These are phyloP conservation scores for Poa annua DNA, from an alignment of 176 grass and related monocot genomes.

Conservation along the genomic window DNA sequence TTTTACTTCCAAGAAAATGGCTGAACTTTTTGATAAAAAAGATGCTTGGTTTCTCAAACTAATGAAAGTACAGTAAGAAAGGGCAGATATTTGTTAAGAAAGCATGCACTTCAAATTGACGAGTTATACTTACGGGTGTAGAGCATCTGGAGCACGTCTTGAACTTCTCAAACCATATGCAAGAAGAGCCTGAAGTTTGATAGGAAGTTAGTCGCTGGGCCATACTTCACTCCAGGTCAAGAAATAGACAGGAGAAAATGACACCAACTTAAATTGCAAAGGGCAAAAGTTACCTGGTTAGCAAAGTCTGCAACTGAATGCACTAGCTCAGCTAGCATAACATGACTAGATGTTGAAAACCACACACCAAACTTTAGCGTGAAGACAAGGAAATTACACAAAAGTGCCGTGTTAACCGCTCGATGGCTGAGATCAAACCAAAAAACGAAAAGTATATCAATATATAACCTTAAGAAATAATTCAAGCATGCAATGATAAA, in stretches of 20 bases:
- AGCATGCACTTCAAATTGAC: slow-evolving; percentile 24
- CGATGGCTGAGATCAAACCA: slow-evolving; percentile 70
- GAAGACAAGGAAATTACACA: slow-evolving; percentile 99
- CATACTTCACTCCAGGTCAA: slow-evolving; percentile 8
- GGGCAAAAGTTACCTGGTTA: slow-evolving; percentile 67
- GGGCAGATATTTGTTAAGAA: slow-evolving; percentile 6
- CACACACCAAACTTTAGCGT: slow-evolving; percentile 95
- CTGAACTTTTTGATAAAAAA: background rate
- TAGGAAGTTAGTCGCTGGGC: slow-evolving; percentile 2
- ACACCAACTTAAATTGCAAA: slow-evolving; percentile 30
- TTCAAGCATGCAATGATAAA: slow-evolving; percentile 36
- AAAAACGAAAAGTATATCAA: slow-evolving; percentile 22
- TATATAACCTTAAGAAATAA: slow-evolving; percentile 20
- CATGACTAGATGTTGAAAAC: slow-evolving; percentile 97
- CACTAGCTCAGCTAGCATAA: slow-evolving; percentile 96
- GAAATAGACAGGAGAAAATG: slow-evolving; percentile 33
- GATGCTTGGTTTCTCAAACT: background rate
- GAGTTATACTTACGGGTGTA: slow-evolving; percentile 81
- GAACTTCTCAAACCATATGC: slow-evolving; percentile 97
- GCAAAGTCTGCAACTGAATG: slow-evolving; percentile 91
- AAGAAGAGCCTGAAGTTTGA: slow-evolving; percentile 77
- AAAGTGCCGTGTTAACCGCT: slow-evolving; percentile 89
- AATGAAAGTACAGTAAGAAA: slow-evolving; percentile 19
- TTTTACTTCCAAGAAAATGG: slow-evolving; percentile 21
- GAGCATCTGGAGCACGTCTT: slow-evolving; percentile 90